phyloP scores from a whole-genome alignment of 148 eudicot species.

The Fagopyrum homotropicum region DNA sequence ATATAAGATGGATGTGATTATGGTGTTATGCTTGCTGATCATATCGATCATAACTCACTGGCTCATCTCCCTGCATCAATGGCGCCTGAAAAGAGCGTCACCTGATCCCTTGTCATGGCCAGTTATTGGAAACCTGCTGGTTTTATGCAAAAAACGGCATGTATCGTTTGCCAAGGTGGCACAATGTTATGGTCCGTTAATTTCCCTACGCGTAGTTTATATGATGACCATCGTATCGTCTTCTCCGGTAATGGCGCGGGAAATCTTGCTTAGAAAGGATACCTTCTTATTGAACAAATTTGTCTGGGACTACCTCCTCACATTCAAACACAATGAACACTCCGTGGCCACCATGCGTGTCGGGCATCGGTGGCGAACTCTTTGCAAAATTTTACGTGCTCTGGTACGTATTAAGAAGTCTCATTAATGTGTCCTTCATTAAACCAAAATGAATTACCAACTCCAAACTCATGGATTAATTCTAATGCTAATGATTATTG shows the following conservation, averaged over 20 bases:
- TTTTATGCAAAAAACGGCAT: constrained; percentile 4
- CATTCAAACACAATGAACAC: neutral
- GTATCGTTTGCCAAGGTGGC: neutral
- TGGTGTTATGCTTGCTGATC: neutral
- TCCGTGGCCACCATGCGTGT: neutral
- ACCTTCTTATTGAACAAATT: constrained; percentile 5
- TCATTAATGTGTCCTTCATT: no score
- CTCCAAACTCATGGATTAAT: no score
- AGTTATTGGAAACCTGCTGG: constrained; percentile 7
- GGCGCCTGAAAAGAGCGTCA: constrained; percentile 1
- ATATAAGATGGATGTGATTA: neutral
- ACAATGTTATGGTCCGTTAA: neutral
- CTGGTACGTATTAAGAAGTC: no score
- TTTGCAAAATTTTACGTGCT: constrained; percentile 1
- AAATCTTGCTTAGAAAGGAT: constrained; percentile 9
- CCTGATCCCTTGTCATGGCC: constrained; percentile 11
- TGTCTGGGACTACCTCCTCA: neutral
- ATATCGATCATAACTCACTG: neutral
- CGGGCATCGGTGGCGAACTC: neutral
- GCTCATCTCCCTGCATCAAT: neutral
- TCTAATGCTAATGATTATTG: neutral
- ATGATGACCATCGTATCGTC: neutral
- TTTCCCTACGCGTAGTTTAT: constrained; percentile 7
- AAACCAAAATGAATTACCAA: neutral
- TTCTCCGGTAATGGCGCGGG: neutral